Base-by-base conservation (phyloP, 2,329 filamentous ascomycete genomes). In the Trichoderma asperellum region DNA sequence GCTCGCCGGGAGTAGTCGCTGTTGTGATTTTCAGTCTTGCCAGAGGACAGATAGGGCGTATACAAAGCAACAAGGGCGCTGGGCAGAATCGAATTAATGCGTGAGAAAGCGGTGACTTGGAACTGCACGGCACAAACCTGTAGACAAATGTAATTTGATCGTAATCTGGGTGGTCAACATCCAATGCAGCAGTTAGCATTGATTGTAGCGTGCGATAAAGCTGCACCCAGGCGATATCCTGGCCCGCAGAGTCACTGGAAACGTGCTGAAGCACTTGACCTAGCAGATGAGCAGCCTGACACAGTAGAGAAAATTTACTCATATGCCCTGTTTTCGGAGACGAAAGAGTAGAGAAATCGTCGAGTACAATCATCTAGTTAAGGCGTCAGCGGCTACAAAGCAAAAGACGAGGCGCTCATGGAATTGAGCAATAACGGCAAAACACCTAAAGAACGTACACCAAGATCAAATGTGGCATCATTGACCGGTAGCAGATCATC, bases 141-240 rank as follows among this genome's bases (percentile, higher is more conserved):
- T 56, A 56, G 53, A 56, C 12, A 5, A 56, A 34, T 34, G 53
- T 56, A 32, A 56, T 56, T 56, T 56, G 27, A 56, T 56, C 53
- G 5, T 56, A 56, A 6, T 56, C 53, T 12, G 53, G 53, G 6
- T 8, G 5, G 18, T 56, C 18, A 8, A 56, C 53, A 21, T 56
- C 29, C 27, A 56, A 35, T 34, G 53, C 53, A n/a, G 53, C 53
- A n/a, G 7, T 16, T 6, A 56, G 29, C 53, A 34, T 34, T 3
- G 27, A n/a, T 7, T 56, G 53, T 32, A 56, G 27, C 2, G 27
- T 56, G 29, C 27, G 53, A 56, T 56, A 29, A 21, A 56, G 53
- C 29, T 56, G 53, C 5, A 34, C n/a, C 53, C 53, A 56, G 53
- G 32, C 53, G 16, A 12, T 12, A 4, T 21, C 53, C 35, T 35